Conservation (phyloP, 176 grass and related monocot genomes). For the Miscanthus lutarioriparius region DNA sequence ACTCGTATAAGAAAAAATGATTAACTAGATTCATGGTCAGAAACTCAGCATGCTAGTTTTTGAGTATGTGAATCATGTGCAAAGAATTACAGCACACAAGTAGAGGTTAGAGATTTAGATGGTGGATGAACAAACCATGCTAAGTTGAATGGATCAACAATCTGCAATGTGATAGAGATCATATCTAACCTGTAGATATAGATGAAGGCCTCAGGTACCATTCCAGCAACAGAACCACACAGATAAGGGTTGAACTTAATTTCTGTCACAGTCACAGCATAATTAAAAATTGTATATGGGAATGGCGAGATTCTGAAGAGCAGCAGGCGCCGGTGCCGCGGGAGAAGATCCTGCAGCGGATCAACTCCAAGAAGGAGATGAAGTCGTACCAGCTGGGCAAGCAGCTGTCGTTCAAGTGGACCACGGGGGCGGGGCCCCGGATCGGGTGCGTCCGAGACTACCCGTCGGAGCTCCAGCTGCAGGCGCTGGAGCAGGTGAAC, state of each 20-base stretch:
- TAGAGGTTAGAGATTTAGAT: not conserved
- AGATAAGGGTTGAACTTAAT: slow-evolving; percentile 92
- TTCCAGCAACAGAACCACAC: slow-evolving; percentile 86
- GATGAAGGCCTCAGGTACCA: slow-evolving; percentile 93
- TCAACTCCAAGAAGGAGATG: slow-evolving; percentile 83
- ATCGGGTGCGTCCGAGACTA: slow-evolving; percentile 91
- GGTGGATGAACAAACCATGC: not conserved
- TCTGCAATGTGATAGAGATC: slow-evolving; percentile 4
- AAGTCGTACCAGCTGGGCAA: slow-evolving; percentile 82
- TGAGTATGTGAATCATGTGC: not conserved
- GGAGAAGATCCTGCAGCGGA: slow-evolving; percentile 71
- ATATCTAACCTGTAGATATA: slow-evolving; percentile 89
- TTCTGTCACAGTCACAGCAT: slow-evolving; percentile 77
- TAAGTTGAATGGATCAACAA: not conserved
- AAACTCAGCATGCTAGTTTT: not conserved
- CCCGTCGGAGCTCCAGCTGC: slow-evolving; percentile 75
- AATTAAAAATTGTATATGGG: slow-evolving; percentile 97
- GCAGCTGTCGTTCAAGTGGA: slow-evolving; percentile 75
- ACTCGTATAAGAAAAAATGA: not conserved
- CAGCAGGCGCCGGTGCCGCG: slow-evolving; percentile 45
- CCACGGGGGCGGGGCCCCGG: slow-evolving; percentile 69
- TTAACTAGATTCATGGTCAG: not conserved
- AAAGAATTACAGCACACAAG: not conserved
- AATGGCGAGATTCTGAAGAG: slow-evolving; percentile 84
- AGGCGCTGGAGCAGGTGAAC: slow-evolving; percentile 75